These are phyloP conservation scores for Chenopodium album DNA, from an alignment of 148 eudicot genomes.

Conservation along the genomic window DNA sequence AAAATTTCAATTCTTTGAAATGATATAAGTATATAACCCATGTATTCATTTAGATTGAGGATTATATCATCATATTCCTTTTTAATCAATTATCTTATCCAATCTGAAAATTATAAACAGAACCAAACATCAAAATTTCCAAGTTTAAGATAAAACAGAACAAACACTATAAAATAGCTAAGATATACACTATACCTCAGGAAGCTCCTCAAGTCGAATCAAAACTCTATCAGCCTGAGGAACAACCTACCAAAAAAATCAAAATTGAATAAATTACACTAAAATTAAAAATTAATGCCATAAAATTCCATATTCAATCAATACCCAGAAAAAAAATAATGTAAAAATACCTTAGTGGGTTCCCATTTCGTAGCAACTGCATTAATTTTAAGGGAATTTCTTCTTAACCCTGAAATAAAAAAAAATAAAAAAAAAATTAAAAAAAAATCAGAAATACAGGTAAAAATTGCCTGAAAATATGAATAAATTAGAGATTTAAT, in stretches of 20 bases:
- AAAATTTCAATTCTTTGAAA: neutral
- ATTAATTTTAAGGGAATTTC: slow-evolving; percentile 47
- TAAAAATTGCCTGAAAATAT: neutral
- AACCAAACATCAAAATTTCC: neutral
- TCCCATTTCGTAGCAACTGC: slow-evolving; percentile 63
- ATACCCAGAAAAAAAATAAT: neutral
- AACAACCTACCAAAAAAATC: slow-evolving; percentile 48
- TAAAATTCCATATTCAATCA: neutral
- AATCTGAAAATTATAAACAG: neutral
- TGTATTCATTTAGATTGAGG: neutral
- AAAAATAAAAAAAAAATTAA: slow-evolving; percentile 19
- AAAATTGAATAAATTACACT: neutral
- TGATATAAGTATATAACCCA: neutral
- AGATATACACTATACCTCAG: slow-evolving; percentile 50
- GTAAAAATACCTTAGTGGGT: slow-evolving; percentile 60
- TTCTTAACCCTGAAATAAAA: slow-evolving; percentile 42
- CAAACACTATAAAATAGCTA: neutral
- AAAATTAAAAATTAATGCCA: neutral
- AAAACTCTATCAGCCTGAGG: slow-evolving; percentile 91
- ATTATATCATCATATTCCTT: neutral
- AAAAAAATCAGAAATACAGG: neutral
- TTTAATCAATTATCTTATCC: neutral
- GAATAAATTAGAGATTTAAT: neutral
- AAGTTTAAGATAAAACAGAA: neutral
- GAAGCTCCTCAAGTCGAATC: slow-evolving; percentile 73